Evolutionary conservation across 345 rosid genomes (phyloP), one percentile per base, ranked within the genome.

Genomic region (Turritis glabra): DNA sequence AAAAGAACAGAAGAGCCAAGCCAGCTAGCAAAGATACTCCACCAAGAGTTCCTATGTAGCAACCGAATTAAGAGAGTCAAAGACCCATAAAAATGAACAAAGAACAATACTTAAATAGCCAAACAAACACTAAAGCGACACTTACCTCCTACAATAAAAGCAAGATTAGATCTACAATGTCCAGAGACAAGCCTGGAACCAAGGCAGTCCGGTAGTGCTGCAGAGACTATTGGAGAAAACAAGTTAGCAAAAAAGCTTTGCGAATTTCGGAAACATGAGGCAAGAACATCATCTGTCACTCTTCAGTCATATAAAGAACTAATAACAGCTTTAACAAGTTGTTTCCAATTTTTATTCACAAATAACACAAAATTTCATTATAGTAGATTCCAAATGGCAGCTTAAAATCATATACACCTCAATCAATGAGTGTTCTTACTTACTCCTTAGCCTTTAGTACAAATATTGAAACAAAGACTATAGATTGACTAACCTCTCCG

Each of bases 81-180:
- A 46, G 19, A 70, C 70, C 25, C n/a, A 58, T n/a, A 7, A n/a
- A n/a, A n/a, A n/a, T n/a, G n/a, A n/a, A n/a, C n/a, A n/a, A 68
- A 61, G 22, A 8, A 32, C 19, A 69, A 53, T 52, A 29, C 54
- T 14, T 18, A 9, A 52, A 54, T 10, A 17, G 5, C 37, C 50
- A 54, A 10, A 70, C 18, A 25, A 38, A 54, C 71, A 53, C 33
- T 74, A 27, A 23, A 41, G 50, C 3, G 32, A 30, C 21, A 21
- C 8, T 69, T 81, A 93, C 98, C 98, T 89, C 91, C 97, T 72
- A 89, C 67, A 56, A 91, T 80, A 67, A 80, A 77, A 63, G 69
- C 85, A 9, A 87, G 61, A 64, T 37, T 65, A 56, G 83, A 54
- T 77, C 82, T 74, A 50, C 97, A 87, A 38, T 27, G 55, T 52